A percentile compares a stretch with the other conserved stretches of the same genome.
Evolutionary conservation across 1,139 yeast species (phyloP).

Genomic region (Blastobotrys petasosporus): DNA sequence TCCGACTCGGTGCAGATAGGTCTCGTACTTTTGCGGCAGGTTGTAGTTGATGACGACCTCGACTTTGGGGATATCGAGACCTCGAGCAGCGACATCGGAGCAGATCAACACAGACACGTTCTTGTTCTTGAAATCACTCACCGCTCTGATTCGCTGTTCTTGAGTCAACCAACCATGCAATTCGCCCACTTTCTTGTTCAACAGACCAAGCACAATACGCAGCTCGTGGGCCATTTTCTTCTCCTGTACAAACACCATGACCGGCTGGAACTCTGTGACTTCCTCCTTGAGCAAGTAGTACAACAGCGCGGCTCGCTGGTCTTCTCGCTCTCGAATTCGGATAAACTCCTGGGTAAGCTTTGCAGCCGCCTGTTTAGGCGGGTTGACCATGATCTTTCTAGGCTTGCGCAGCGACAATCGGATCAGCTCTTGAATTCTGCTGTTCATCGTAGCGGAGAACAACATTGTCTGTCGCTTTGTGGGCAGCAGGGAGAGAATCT

Average conservation of each 20-base stretch:
- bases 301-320: slow-evolving; percentile 73
- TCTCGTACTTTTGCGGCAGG: slow-evolving; percentile 89
- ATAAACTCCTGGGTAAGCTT: slow-evolving; percentile 89
- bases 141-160: slow-evolving; percentile 86
- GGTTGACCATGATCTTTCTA: slow-evolving; percentile 91
- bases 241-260: slow-evolving; percentile 84
- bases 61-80: slow-evolving; percentile 96
- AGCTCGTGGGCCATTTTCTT: slow-evolving; percentile 86
- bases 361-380: slow-evolving; percentile 87
- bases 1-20: slow-evolving; percentile 95
- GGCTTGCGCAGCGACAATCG: slow-evolving; percentile 85
- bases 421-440: slow-evolving; percentile 79
- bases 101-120: slow-evolving; percentile 83
- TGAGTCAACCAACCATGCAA: slow-evolving; percentile 92
- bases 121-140: slow-evolving; percentile 72
- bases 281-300: slow-evolving; percentile 57
- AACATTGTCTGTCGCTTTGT: slow-evolving; percentile 86
- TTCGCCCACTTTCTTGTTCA: slow-evolving; percentile 86
- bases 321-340: slow-evolving; percentile 85
- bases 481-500: slow-evolving; percentile 80
- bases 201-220: slow-evolving; percentile 74
- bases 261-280: slow-evolving; percentile 61
- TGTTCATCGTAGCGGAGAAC: slow-evolving; percentile 97
- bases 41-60: slow-evolving; percentile 91
- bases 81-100: slow-evolving; percentile 98